A percentile compares a stretch with the other conserved stretches of the same genome.
phyloP scores from a whole-genome alignment of 129 eudicot genomes.

The Artemisia tridentata region DNA sequence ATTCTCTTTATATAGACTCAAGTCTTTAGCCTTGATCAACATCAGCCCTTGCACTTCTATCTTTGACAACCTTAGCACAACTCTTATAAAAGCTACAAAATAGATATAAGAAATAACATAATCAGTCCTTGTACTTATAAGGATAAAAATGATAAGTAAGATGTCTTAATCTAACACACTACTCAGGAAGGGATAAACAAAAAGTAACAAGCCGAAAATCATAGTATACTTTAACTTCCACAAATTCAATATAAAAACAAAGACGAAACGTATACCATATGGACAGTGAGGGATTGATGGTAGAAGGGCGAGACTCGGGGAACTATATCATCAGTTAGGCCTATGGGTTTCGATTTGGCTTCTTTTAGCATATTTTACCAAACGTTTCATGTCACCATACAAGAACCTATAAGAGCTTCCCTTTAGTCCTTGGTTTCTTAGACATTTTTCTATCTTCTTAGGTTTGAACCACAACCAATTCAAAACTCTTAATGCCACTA shows the following conservation, averaged over 20 bases:
- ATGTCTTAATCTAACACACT: too few relatives aligned
- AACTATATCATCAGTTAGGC: constrained; percentile 20
- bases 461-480: constrained; percentile 39
- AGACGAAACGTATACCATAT: constrained; percentile 21
- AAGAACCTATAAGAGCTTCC: constrained; percentile 30
- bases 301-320: constrained; percentile 20
- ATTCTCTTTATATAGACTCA: too few relatives aligned
- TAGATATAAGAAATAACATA: too few relatives aligned
- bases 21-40: too few relatives aligned
- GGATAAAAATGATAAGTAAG: too few relatives aligned
- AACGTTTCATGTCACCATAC: constrained; percentile 28
- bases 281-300: background rate
- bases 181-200: too few relatives aligned
- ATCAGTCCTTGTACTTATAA: too few relatives aligned
- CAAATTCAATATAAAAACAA: background rate
- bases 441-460: constrained; percentile 22
- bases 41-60: too few relatives aligned
- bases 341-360: constrained; percentile 28
- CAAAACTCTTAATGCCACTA: constrained; percentile 18
- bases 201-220: too few relatives aligned
- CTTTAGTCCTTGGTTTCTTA: constrained; percentile 32
- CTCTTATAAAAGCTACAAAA: too few relatives aligned
- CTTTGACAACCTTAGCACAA: too few relatives aligned
- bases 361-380: constrained; percentile 22
- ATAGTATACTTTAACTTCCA: too few relatives aligned